Base-by-base conservation (phyloP, 2,329 filamentous ascomycete species). In the Zalaria sp. region DNA sequence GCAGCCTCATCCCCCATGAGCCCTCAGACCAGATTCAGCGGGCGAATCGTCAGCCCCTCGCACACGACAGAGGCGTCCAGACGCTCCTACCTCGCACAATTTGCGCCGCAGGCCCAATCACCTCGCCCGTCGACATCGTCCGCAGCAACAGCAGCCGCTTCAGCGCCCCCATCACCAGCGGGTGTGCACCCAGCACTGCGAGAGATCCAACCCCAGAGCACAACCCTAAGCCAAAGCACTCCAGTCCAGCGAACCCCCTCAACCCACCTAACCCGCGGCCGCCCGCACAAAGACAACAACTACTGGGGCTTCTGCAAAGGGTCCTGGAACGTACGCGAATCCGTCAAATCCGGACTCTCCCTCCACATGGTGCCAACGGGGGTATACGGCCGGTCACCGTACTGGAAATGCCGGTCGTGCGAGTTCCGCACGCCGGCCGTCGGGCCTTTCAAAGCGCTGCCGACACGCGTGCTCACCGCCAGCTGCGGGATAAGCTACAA, bases 271-370 rank as follows among this genome's bases (percentile, higher is more conserved):
- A 32, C n/a, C 7, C 29, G n/a, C n/a, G 29, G 29, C 29, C 29
- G 29, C n/a, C 29, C 29, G 29, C 7, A 32, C 7, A 32, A 32
- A 55, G 51, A 56, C 6, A 59, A 59, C 42, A 49, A 57, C 10
- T 59, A 54, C 43, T 48, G 56, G 3, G 55, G 55, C 3, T 69
- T 69, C 54, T 71, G 67, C 56, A 67, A 67, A 53, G 59, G 60
- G 6, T 64, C 65, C 4, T 65, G 61, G 58, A 61, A 63, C 31
- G 45, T 57, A 3, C 54, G 60, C 37, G 45, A 41, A 4, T 46
- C 60, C 2, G 57, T 65, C 47, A 50, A 43, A 9, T 54, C 50
- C 27, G 41, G 45, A 35, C 50, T 50, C 28, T 51, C 55, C 34
- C 48, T 47, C 39, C 41, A 49, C 43, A 7, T 51, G 47, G 49